These are phyloP conservation scores for Xylaria bambusicola DNA, from an alignment of 495 filamentous ascomycete species.

Conservation along the genomic window DNA sequence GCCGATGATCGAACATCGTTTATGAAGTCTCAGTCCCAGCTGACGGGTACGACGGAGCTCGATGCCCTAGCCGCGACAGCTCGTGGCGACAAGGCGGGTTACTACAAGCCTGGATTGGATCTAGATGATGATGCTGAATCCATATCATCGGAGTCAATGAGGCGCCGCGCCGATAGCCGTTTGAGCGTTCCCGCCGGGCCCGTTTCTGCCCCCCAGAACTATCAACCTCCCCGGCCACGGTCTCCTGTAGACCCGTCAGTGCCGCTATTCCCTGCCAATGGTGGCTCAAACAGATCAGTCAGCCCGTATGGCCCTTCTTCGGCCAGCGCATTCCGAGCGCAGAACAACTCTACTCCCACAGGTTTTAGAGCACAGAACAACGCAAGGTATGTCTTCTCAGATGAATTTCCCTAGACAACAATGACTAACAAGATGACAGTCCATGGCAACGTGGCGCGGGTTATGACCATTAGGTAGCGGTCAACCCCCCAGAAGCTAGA, in stretches of 20 bases:
- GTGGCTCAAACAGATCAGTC: constrained; percentile 24
- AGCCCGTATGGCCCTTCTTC: constrained; percentile 31
- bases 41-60: constrained; percentile 75
- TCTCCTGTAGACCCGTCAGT: constrained; percentile 35
- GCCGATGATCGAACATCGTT: constrained; percentile 94
- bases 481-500: constrained; percentile 15
- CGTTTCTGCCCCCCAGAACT: constrained; percentile 15
- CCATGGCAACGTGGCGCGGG: constrained; percentile 59
- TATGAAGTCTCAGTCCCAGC: constrained; percentile 94
- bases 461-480: constrained; percentile 45
- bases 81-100: constrained; percentile 73
- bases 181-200: constrained; percentile 32
- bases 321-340: constrained; percentile 20
- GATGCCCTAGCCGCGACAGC: constrained; percentile 93
- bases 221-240: constrained; percentile 21
- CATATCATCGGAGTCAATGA: constrained; percentile 46
- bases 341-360: constrained; percentile 43
- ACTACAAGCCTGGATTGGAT: constrained; percentile 59
- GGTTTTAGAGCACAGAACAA: constrained; percentile 44
- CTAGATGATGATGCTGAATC: constrained; percentile 82
- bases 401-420: background rate
- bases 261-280: constrained; percentile 29
- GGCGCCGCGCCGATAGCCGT: constrained; percentile 39
- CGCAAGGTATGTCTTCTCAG: constrained; percentile 46
- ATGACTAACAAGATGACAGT: constrained; percentile 36